These are phyloP conservation scores for Whalleya microplaca DNA, from an alignment of 2,329 filamentous ascomycete genomes.

Conservation along the genomic window DNA sequence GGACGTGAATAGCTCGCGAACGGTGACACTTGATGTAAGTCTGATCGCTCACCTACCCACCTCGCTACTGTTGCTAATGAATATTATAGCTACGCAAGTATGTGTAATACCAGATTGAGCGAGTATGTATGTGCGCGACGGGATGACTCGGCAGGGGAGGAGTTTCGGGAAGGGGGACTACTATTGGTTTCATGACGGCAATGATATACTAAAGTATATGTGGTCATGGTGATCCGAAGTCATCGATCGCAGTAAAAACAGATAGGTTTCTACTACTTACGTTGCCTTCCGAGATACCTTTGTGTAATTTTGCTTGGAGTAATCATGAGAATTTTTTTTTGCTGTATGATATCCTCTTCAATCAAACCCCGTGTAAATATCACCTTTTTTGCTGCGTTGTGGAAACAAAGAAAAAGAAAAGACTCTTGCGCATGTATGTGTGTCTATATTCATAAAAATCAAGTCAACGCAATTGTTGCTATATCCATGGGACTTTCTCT, in stretches of 20 bases:
- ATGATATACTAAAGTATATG: not conserved
- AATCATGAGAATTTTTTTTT: not conserved
- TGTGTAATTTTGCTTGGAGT: slow-evolving; percentile 3
- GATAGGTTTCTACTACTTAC: not conserved
- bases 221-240: not conserved
- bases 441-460: not conserved
- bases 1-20: slow-evolving; percentile 87
- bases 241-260: not conserved
- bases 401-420: not conserved
- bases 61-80: slow-evolving; percentile 22
- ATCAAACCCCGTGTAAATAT: slow-evolving; percentile 14
- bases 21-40: slow-evolving; percentile 93
- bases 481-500: not conserved
- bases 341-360: slow-evolving; percentile 4
- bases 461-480: slow-evolving; percentile 8
- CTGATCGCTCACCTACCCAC: slow-evolving; percentile 1
- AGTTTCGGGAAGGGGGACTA: not conserved
- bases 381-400: not conserved
- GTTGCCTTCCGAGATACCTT: not conserved
- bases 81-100: slow-evolving; percentile 36
- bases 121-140: not conserved
- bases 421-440: not conserved
- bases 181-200: not conserved
- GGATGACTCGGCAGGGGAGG: not conserved
- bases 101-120: slow-evolving; percentile 14